Evolutionary conservation across 2,329 filamentous ascomycete genomes (phyloP).

Genomic region (Monilinia polystroma): DNA sequence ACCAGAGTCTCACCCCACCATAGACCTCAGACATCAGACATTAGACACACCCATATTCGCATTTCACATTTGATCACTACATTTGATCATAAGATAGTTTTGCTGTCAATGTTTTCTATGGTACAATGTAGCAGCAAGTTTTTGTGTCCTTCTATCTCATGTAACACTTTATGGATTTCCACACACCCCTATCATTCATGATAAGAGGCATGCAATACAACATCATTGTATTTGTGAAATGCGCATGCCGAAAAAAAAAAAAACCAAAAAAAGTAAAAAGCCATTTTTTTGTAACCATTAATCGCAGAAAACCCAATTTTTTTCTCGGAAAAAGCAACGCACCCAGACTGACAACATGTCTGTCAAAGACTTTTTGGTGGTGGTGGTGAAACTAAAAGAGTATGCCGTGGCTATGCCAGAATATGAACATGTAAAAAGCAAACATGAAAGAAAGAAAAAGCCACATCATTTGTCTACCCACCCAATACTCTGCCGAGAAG

Average conservation of each 20-base stretch:
- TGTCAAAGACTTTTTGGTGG: slow-evolving; percentile 30
- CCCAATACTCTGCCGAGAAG: slow-evolving; percentile 19
- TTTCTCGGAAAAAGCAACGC: slow-evolving; percentile 29
- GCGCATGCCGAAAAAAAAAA: slow-evolving; percentile 2
- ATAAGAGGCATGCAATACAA: slow-evolving; percentile 9
- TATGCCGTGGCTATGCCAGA: slow-evolving; percentile 33
- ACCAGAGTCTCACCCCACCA: too few relatives aligned
- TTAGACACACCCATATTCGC: background rate
- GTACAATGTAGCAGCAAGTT: slow-evolving; percentile 21
- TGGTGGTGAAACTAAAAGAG: slow-evolving; percentile 23
- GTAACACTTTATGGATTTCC: background rate
- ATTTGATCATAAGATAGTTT: slow-evolving; percentile 2
- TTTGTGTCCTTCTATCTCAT: slow-evolving; percentile 18
- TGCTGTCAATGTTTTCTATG: slow-evolving; percentile 23
- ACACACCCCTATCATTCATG: slow-evolving; percentile 11
- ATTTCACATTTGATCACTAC: background rate
- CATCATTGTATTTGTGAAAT: slow-evolving; percentile 3
- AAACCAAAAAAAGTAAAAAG: background rate
- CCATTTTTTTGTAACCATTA: slow-evolving; percentile 32
- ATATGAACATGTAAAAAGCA: slow-evolving; percentile 36
- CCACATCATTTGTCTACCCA: slow-evolving; percentile 18
- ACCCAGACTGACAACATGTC: slow-evolving; percentile 25
- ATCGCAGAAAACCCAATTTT: slow-evolving; percentile 27
- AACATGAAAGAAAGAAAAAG: slow-evolving; percentile 32
- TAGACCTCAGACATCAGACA: too few relatives aligned